Conservation (phyloP, 2,329 filamentous ascomycete species). For the Arthrobotrys musiformis region DNA sequence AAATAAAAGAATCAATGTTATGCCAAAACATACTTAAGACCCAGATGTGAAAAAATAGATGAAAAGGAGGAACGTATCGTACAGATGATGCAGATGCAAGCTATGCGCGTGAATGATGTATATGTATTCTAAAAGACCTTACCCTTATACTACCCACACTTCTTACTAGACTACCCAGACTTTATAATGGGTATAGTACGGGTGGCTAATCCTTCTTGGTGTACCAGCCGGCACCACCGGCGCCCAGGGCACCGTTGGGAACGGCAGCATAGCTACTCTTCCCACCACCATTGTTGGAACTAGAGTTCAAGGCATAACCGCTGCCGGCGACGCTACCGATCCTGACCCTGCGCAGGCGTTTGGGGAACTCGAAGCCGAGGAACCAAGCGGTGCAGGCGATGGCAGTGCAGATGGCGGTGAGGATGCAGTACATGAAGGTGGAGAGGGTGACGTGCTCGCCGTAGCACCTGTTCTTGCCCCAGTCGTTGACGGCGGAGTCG, state of each 20-base stretch:
- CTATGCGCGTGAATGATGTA: background rate
- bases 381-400: slow-evolving; percentile 54
- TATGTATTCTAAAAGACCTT: background rate
- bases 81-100: too few relatives aligned
- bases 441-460: slow-evolving; percentile 53
- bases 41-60: background rate
- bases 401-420: slow-evolving; percentile 53
- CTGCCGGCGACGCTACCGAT: slow-evolving; percentile 37
- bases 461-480: slow-evolving; percentile 53
- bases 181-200: too few relatives aligned
- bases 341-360: slow-evolving; percentile 42
- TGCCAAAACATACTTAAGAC: too few relatives aligned
- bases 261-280: background rate
- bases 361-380: slow-evolving; percentile 55
- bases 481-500: slow-evolving; percentile 49
- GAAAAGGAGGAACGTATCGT: background rate
- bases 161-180: too few relatives aligned
- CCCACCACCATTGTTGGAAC: slow-evolving; percentile 14
- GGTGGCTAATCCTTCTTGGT: slow-evolving; percentile 56
- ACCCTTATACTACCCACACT: too few relatives aligned
- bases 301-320: slow-evolving; percentile 26
- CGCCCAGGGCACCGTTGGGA: slow-evolving; percentile 14
- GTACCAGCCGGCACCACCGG: slow-evolving; percentile 29
- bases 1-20: background rate
- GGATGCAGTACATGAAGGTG: slow-evolving; percentile 55